These are phyloP conservation scores for Marchantia paleacea DNA, from an alignment of 225 moss, liverwort and hornwort species.

Conservation along the genomic window DNA sequence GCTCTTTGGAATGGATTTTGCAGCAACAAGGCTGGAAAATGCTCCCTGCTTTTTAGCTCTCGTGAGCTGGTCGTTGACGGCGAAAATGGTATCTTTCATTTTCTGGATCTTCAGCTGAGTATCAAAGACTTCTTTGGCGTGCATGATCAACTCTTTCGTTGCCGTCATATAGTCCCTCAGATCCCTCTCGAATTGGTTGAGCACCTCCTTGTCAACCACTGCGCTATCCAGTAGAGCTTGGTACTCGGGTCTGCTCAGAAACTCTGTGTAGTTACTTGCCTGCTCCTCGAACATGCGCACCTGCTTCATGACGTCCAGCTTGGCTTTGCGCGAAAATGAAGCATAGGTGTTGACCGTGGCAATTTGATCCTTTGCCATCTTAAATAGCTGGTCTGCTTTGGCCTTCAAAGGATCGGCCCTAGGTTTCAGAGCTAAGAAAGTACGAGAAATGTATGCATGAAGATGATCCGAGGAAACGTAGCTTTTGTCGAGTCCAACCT, in stretches of 20 bases:
- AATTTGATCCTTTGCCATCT: slow-evolving; percentile 57
- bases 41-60: slow-evolving; percentile 64
- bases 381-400: slow-evolving; percentile 49
- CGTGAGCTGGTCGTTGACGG: slow-evolving; percentile 53
- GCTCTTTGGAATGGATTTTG: slow-evolving; percentile 83
- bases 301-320: slow-evolving; percentile 58
- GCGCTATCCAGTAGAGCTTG: slow-evolving; percentile 41
- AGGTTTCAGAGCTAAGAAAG: slow-evolving; percentile 53
- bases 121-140: slow-evolving; percentile 58
- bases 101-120: slow-evolving; percentile 61
- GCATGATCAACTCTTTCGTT: slow-evolving; percentile 50
- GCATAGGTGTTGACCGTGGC: slow-evolving; percentile 52
- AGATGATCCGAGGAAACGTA: slow-evolving; percentile 43
- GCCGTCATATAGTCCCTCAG: slow-evolving; percentile 44
- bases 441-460: slow-evolving; percentile 53
- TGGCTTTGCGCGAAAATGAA: slow-evolving; percentile 48
- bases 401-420: slow-evolving; percentile 52
- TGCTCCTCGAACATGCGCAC: slow-evolving; percentile 56
- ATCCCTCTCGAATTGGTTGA: slow-evolving; percentile 53
- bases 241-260: slow-evolving; percentile 48
- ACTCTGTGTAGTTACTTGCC: slow-evolving; percentile 52
- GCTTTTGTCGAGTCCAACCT: slow-evolving; percentile 46
- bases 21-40: slow-evolving; percentile 77
- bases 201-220: slow-evolving; percentile 45
- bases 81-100: slow-evolving; percentile 60